phyloP scores from a whole-genome alignment of 1,284 basidiomycete species.

The Papiliotrema flavescens region DNA sequence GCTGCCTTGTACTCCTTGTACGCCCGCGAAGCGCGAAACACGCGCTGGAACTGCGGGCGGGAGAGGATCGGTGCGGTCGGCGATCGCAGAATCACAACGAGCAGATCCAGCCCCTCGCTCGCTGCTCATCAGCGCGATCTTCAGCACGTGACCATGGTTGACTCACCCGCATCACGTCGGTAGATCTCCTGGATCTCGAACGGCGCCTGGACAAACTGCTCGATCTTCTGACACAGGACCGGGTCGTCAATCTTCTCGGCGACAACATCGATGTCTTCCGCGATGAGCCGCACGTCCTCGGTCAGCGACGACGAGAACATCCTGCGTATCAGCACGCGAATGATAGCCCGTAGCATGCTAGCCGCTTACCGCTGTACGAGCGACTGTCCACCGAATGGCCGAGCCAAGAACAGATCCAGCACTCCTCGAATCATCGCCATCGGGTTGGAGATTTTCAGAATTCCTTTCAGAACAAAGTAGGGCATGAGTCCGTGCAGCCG shows the following conservation, averaged over 20 bases:
- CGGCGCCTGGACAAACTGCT: constrained; percentile 79
- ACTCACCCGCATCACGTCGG: constrained; percentile 70
- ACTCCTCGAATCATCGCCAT: constrained; percentile 86
- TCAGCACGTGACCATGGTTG: not conserved
- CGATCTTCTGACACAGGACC: constrained; percentile 80
- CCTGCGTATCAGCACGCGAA: constrained; percentile 52
- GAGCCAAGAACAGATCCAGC: constrained; percentile 77
- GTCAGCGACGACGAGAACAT: constrained; percentile 92
- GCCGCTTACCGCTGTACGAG: constrained; percentile 71
- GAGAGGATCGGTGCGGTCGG: constrained; percentile 70
- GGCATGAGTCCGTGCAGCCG: constrained; percentile 95
- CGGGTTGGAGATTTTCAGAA: constrained; percentile 90
- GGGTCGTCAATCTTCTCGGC: constrained; percentile 85
- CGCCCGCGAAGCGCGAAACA: constrained; percentile 69
- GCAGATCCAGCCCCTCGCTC: constrained; percentile 69
- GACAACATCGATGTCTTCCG: constrained; percentile 81
- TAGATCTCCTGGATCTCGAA: constrained; percentile 80
- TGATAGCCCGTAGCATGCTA: not conserved
- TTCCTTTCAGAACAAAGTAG: constrained; percentile 91
- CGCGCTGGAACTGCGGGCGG: constrained; percentile 70
- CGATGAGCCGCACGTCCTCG: constrained; percentile 79
- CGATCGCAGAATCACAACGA: constrained; percentile 78
- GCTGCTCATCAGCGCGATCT: constrained; percentile 47
- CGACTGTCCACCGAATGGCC: constrained; percentile 91
- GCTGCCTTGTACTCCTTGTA: constrained; percentile 68